These are phyloP conservation scores for Chrysanthemum makinoi DNA, from an alignment of 129 eudicot genomes.

Conservation along the genomic window DNA sequence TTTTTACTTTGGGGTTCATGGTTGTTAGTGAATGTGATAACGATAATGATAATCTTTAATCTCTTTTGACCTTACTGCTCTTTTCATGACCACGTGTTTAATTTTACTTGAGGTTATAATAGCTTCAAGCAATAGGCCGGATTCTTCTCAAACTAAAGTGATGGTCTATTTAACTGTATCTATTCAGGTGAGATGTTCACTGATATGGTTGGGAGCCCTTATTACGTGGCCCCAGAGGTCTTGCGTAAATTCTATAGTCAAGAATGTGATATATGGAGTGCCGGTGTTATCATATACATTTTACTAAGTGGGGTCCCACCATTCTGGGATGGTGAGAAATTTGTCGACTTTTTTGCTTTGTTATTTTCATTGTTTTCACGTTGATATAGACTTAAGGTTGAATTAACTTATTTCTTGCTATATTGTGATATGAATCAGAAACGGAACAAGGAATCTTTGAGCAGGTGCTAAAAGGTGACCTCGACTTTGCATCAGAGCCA, in stretches of 20 bases:
- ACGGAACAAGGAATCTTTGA: constrained; percentile 96
- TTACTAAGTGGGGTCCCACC: constrained; percentile 94
- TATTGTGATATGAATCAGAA: constrained; percentile 53
- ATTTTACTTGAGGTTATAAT: neutral
- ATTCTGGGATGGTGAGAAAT: constrained; percentile 91
- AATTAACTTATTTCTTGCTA: constrained; percentile 28
- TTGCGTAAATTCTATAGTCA: constrained; percentile 72
- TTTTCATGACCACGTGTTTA: too few species aligned
- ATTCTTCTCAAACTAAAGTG: constrained; percentile 10
- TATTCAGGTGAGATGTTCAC: constrained; percentile 76
- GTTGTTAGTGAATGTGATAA: constrained; percentile 4
- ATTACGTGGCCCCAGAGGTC: constrained; percentile 95
- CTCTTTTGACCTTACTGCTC: too few species aligned
- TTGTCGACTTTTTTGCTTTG: constrained; percentile 9
- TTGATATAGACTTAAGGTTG: neutral
- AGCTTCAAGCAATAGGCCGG: neutral
- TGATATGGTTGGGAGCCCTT: constrained; percentile 97
- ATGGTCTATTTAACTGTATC: constrained; percentile 17
- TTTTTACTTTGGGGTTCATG: neutral
- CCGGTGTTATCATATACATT: constrained; percentile 91
- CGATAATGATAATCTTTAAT: too few species aligned
- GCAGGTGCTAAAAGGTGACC: constrained; percentile 88
- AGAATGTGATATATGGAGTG: constrained; percentile 99
- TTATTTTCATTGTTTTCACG: constrained; percentile 2
- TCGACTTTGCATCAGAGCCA: constrained; percentile 92